phyloP scores from a whole-genome alignment of 2,329 filamentous ascomycete species.

The Teratosphaeria epicoccoides region DNA sequence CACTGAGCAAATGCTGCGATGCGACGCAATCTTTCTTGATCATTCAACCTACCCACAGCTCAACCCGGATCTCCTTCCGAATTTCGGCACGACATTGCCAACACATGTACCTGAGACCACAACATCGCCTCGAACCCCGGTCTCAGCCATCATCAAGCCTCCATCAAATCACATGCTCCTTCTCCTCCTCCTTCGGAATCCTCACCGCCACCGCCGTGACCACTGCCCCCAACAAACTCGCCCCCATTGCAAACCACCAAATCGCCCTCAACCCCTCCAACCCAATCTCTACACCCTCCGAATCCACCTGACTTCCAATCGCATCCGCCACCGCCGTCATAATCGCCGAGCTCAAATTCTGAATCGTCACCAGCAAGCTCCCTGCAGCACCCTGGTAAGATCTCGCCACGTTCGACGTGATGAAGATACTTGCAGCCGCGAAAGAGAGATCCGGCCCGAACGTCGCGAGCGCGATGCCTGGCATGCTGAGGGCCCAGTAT shows the following conservation, averaged over 20 bases:
- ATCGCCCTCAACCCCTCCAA: slow-evolving; percentile 18
- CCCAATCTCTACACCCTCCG: slow-evolving; percentile 16
- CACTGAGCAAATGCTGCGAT: no score
- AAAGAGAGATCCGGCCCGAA: slow-evolving; percentile 40
- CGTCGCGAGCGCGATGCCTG: slow-evolving; percentile 35
- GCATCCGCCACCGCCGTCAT: slow-evolving; percentile 24
- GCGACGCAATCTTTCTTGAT: no score
- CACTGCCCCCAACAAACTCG: slow-evolving; percentile 14
- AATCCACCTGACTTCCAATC: slow-evolving; percentile 18
- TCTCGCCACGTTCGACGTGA: slow-evolving; percentile 37
- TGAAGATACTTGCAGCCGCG: slow-evolving; percentile 40
- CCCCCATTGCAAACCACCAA: slow-evolving; percentile 22
- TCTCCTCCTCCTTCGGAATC: slow-evolving; percentile 23
- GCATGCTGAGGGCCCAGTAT: slow-evolving; percentile 38
- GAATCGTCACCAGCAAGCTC: slow-evolving; percentile 37
- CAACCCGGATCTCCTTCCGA: no score
- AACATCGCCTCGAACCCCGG: no score
- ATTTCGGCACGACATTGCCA: no score
- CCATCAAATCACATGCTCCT: slow-evolving; percentile 19
- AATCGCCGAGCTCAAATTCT: slow-evolving; percentile 37
- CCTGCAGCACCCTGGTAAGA: slow-evolving; percentile 39
- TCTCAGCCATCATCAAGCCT: no score
- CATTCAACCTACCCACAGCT: no score
- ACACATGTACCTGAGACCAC: no score
- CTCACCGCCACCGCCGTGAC: slow-evolving; percentile 18